Conservation (phyloP, 768 basidiomycete genomes). For the Termitomyces sp. region DNA sequence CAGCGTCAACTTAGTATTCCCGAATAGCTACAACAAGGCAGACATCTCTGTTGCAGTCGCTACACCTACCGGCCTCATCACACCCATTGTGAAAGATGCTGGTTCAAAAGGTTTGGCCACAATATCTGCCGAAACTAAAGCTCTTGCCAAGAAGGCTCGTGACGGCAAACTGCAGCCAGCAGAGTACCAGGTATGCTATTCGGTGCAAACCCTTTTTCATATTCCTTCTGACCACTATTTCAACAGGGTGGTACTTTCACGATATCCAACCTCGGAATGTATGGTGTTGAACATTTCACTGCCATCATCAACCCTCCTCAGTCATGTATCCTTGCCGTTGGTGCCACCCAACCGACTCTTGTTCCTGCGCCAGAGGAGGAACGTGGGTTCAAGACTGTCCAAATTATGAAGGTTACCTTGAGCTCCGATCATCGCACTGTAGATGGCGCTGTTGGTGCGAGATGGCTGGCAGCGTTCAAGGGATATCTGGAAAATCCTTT, state of each 20-base stretch:
- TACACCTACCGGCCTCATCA: slow-evolving; percentile 93
- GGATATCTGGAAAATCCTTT: slow-evolving; percentile 95
- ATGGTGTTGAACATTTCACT: slow-evolving; percentile 90
- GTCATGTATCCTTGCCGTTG: slow-evolving; percentile 96
- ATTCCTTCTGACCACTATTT: slow-evolving; percentile 6
- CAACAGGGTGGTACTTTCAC: slow-evolving; percentile 93
- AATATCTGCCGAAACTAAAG: slow-evolving; percentile 91
- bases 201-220: background rate
- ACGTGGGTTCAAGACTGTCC: slow-evolving; percentile 90
- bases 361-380: slow-evolving; percentile 87
- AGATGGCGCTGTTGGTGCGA: slow-evolving; percentile 93
- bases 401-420: slow-evolving; percentile 94
- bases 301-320: slow-evolving; percentile 99
- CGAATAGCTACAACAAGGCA: slow-evolving; percentile 49
- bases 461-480: slow-evolving; percentile 92
- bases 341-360: slow-evolving; percentile 81
- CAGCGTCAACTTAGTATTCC: background rate
- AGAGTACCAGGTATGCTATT: slow-evolving; percentile 81
- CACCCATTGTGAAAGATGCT: slow-evolving; percentile 93
- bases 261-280: slow-evolving; percentile 99
- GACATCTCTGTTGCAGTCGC: slow-evolving; percentile 98
- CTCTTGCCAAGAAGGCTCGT: slow-evolving; percentile 91
- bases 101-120: slow-evolving; percentile 90
- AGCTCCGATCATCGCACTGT: slow-evolving; percentile 95
- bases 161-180: slow-evolving; percentile 94